A percentile compares a stretch with the other conserved stretches of the same genome.
phyloP scores from a whole-genome alignment of 345 rosid species.

The Gossypium rotundifolium region DNA sequence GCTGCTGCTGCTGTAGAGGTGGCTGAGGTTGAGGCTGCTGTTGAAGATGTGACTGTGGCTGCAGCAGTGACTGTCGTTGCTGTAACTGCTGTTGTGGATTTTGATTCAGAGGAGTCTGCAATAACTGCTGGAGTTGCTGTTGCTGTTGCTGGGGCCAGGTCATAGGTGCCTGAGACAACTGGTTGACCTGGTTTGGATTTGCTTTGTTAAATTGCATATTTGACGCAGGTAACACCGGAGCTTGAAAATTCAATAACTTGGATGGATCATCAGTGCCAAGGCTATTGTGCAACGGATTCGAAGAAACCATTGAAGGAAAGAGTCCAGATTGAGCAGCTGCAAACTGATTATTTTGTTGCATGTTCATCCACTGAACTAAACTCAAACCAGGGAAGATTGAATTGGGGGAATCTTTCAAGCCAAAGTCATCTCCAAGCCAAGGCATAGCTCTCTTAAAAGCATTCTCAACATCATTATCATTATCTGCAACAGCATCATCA shows the following conservation, averaged over 20 bases:
- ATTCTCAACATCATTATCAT: slow-evolving; percentile 73
- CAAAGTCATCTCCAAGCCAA: slow-evolving; percentile 94
- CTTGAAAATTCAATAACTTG: slow-evolving; percentile 75
- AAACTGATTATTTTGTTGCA: slow-evolving; percentile 86
- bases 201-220: slow-evolving; percentile 64
- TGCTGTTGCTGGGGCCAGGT: slow-evolving; percentile 77
- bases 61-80: slow-evolving; percentile 21
- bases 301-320: slow-evolving; percentile 48
- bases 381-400: slow-evolving; percentile 85
- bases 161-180: slow-evolving; percentile 49
- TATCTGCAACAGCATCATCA: slow-evolving; percentile 46
- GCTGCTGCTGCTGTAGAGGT: slow-evolving; percentile 26
- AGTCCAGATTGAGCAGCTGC: slow-evolving; percentile 56
- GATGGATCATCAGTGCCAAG: slow-evolving; percentile 66
- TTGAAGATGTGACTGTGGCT: slow-evolving; percentile 19
- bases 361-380: slow-evolving; percentile 97
- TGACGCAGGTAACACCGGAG: slow-evolving; percentile 44
- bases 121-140: slow-evolving; percentile 43
- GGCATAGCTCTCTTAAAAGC: slow-evolving; percentile 95
- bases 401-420: slow-evolving; percentile 73
- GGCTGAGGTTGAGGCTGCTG: slow-evolving; percentile 26
- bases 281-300: slow-evolving; percentile 50
- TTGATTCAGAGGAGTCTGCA: slow-evolving; percentile 33
- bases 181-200: slow-evolving; percentile 48
- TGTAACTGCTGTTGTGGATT: slow-evolving; percentile 30